A percentile compares a stretch with the other conserved stretches of the same genome.
Evolutionary conservation across 2,329 filamentous ascomycete genomes (phyloP).

Genomic region (Madurella fahalii): DNA sequence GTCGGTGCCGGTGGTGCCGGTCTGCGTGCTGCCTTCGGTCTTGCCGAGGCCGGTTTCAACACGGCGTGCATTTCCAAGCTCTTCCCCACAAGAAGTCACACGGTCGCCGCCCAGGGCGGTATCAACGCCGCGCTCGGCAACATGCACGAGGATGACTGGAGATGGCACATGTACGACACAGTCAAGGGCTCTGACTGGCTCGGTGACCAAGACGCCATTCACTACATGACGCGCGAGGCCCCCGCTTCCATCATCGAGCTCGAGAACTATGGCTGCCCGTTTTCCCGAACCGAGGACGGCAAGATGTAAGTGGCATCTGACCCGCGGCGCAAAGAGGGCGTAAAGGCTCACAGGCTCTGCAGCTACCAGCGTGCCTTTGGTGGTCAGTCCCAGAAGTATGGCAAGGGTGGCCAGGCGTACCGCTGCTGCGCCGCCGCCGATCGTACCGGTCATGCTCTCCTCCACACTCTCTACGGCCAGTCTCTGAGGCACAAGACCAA

Average conservation of each 20-base stretch:
- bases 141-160: slow-evolving; percentile 98
- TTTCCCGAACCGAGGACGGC: slow-evolving; percentile 93
- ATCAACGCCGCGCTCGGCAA: slow-evolving; percentile 88
- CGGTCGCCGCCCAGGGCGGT: slow-evolving; percentile 75
- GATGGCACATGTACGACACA: slow-evolving; percentile 99
- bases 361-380: slow-evolving; percentile 97
- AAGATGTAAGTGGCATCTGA: slow-evolving; percentile 64
- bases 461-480: slow-evolving; percentile 98
- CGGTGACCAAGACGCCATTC: slow-evolving; percentile 94
- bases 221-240: slow-evolving; percentile 97
- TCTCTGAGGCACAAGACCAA: slow-evolving; percentile 97
- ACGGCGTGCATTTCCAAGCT: slow-evolving; percentile 84
- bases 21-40: slow-evolving; percentile 77
- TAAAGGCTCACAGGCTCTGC: slow-evolving; percentile 17
- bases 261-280: slow-evolving; percentile 96
- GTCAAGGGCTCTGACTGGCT: slow-evolving; percentile 98
- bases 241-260: slow-evolving; percentile 89
- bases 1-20: slow-evolving; percentile 80
- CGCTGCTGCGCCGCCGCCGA: slow-evolving; percentile 95
- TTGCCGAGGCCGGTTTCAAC: slow-evolving; percentile 85
- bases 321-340: not conserved
- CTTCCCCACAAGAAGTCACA: slow-evolving; percentile 81
- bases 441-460: slow-evolving; percentile 91
- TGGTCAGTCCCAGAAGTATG: slow-evolving; percentile 91
- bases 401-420: slow-evolving; percentile 97